Evolutionary conservation across 2,329 filamentous ascomycete genomes (phyloP).

Genomic region (Aspergillus transmontanensis): DNA sequence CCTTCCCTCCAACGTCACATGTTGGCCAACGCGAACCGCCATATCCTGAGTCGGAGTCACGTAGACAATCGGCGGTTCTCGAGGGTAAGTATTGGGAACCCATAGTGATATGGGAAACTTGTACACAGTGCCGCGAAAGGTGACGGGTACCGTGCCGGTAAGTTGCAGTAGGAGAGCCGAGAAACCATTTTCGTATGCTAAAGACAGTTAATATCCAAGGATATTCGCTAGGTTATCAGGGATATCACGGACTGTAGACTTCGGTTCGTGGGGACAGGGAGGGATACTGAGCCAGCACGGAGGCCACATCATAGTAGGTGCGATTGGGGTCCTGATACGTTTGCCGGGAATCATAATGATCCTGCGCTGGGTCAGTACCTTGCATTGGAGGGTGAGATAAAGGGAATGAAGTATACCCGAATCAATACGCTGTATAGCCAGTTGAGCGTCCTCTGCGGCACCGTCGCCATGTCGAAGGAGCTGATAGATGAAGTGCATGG

Average conservation of each 20-base stretch:
- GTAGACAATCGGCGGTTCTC: slow-evolving; percentile 82
- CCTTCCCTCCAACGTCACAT: slow-evolving; percentile 89
- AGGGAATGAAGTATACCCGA: slow-evolving; percentile 55
- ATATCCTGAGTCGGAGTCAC: slow-evolving; percentile 87
- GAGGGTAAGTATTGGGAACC: slow-evolving; percentile 88
- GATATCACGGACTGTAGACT: slow-evolving; percentile 75
- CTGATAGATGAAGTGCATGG: slow-evolving; percentile 6
- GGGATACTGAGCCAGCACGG: slow-evolving; percentile 76
- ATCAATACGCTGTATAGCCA: slow-evolving; percentile 93
- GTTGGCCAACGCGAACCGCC: slow-evolving; percentile 87
- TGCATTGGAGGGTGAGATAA: background rate
- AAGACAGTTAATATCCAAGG: background rate
- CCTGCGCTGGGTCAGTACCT: slow-evolving; percentile 22
- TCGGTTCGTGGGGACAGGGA: slow-evolving; percentile 85
- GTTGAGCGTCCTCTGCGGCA: slow-evolving; percentile 86
- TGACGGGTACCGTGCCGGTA: slow-evolving; percentile 84
- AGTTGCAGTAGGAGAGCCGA: slow-evolving; percentile 86
- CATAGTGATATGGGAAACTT: slow-evolving; percentile 90
- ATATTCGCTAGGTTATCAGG: background rate
- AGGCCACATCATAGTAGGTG: slow-evolving; percentile 88
- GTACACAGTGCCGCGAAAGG: slow-evolving; percentile 86
- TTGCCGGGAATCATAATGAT: slow-evolving; percentile 55
- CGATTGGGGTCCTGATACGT: slow-evolving; percentile 93
- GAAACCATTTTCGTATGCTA: slow-evolving; percentile 85
- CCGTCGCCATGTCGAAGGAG: slow-evolving; percentile 56